Evolutionary conservation across 2,329 filamentous ascomycete genomes (phyloP), one percentile per base, ranked within the genome.

Genomic region (Phoma sp.): DNA sequence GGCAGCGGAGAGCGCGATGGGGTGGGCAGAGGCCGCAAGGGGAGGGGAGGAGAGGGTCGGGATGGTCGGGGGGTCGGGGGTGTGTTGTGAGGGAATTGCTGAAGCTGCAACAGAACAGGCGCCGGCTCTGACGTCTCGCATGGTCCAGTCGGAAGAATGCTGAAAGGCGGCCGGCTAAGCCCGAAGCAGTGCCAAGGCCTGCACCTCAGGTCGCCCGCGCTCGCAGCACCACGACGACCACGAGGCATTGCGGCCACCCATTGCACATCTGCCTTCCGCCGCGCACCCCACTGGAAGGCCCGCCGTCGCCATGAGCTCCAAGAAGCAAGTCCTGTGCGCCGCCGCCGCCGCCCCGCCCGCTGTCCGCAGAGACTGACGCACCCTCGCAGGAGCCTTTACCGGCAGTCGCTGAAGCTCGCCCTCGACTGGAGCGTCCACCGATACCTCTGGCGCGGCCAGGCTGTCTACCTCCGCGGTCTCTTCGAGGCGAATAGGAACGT

Each of bases 401-500:
- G 94, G 73, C 91, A 92, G 67, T 92, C 92, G 24, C 79, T 99
- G 74, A 97, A 97, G 84, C 87, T 97, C 63, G 85, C 95, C 37
- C 87, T 98, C 64, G 92, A 97, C 81, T 99, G 95, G 95, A 87
- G 92, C 54, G 92, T 98, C 61, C 91, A 97, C 75, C 86, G 95
- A 65, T 87, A 94, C 70, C 80, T 97, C 58, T 99, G 95, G 94
- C 89, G 95, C 69, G 93, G 94, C 60, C 95, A 98, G 78, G 95
- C 95, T 29, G 81, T 98, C 61, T 98, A 99, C 77, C 96, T 99
- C 70, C 89, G 95, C 69, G 92, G 90, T 33, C 84, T 98, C 13
- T 99, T 98, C 74, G 95, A 99, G 76, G 92, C 92, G 54, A 98
- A 99, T 78, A 91, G 87, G 74, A 82, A 92, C 74, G 82, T 98